phyloP scores from a whole-genome alignment of 129 eudicot species.

The Saposhnikovia divaricata region DNA sequence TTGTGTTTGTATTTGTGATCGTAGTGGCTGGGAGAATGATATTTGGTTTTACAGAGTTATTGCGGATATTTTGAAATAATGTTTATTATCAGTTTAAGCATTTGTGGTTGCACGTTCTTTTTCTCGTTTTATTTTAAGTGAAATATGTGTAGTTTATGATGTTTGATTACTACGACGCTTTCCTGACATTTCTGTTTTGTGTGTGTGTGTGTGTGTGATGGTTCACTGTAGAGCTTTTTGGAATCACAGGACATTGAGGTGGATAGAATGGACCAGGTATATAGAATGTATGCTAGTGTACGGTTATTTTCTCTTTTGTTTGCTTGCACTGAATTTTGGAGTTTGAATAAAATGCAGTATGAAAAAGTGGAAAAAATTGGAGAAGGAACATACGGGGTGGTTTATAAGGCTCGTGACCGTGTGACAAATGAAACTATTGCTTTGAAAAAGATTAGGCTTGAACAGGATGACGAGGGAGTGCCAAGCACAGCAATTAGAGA shows the following conservation, averaged over 20 bases:
- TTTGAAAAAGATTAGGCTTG: conserved; percentile 83
- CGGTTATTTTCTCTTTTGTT: background rate
- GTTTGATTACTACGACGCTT: background rate
- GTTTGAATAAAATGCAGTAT: conserved; percentile 35
- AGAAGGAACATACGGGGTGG: conserved; percentile 95
- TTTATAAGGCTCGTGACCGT: conserved; percentile 86
- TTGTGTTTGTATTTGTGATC: too few relatives aligned
- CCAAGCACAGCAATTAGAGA: conserved; percentile 97
- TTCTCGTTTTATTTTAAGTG: background rate
- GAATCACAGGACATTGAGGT: background rate
- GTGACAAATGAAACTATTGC: conserved; percentile 87
- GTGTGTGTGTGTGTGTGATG: background rate
- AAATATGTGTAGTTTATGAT: background rate
- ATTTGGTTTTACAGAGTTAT: too few relatives aligned
- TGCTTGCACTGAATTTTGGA: background rate
- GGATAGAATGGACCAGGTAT: conserved; percentile 70
- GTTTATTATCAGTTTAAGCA: background rate
- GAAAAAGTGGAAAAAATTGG: conserved; percentile 94
- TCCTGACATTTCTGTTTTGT: background rate
- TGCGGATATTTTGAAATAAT: too few relatives aligned
- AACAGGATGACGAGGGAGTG: conserved; percentile 95
- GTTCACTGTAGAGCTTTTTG: background rate
- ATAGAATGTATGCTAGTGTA: background rate
- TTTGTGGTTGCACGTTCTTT: background rate
- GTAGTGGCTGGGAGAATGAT: too few relatives aligned